Percentiles rank a stretch among this genome's conserved stretches.
Conservation (phyloP, 495 filamentous ascomycete genomes). For the Penicillium coffeae region DNA sequence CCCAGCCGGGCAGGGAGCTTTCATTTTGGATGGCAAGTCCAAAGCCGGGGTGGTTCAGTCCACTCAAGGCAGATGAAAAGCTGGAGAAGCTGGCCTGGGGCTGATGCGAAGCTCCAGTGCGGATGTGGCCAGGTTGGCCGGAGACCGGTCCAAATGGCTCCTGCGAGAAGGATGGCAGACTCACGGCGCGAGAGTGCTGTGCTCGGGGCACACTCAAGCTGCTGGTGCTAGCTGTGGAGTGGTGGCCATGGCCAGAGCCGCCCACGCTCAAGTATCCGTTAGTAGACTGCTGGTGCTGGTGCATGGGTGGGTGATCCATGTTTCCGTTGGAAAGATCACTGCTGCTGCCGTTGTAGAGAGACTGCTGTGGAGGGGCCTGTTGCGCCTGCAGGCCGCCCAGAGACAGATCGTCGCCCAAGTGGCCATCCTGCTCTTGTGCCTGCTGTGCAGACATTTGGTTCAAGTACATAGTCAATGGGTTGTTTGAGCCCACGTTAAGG, state of each 20-base stretch:
- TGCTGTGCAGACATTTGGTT: slow-evolving; percentile 80
- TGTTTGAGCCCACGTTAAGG: slow-evolving; percentile 74
- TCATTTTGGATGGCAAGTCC: slow-evolving; percentile 63
- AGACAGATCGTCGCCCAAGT: slow-evolving; percentile 45
- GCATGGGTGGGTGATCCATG: slow-evolving; percentile 45
- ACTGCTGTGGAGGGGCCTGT: slow-evolving; percentile 44
- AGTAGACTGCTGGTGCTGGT: slow-evolving; percentile 48
- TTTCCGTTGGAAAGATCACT: slow-evolving; percentile 56
- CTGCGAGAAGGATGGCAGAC: slow-evolving; percentile 70
- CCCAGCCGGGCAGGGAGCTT: slow-evolving; percentile 63
- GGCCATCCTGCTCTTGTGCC: slow-evolving; percentile 58
- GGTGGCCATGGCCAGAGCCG: slow-evolving; percentile 50
- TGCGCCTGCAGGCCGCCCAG: slow-evolving; percentile 60
- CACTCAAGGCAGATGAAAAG: slow-evolving; percentile 54
- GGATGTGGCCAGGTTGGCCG: slow-evolving; percentile 38
- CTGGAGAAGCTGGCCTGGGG: slow-evolving; percentile 55
- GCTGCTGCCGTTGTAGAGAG: slow-evolving; percentile 47
- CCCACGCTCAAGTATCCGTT: slow-evolving; percentile 58
- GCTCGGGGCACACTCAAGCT: slow-evolving; percentile 54
- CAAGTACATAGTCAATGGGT: slow-evolving; percentile 92
- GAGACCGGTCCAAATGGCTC: slow-evolving; percentile 51
- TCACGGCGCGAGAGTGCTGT: slow-evolving; percentile 80
- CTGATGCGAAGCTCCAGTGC: slow-evolving; percentile 48
- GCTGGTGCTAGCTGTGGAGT: slow-evolving; percentile 64
- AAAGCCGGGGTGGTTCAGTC: slow-evolving; percentile 54